These are phyloP conservation scores for Alternaria conjuncta DNA, from an alignment of 2,329 filamentous ascomycete genomes.

Conservation along the genomic window DNA sequence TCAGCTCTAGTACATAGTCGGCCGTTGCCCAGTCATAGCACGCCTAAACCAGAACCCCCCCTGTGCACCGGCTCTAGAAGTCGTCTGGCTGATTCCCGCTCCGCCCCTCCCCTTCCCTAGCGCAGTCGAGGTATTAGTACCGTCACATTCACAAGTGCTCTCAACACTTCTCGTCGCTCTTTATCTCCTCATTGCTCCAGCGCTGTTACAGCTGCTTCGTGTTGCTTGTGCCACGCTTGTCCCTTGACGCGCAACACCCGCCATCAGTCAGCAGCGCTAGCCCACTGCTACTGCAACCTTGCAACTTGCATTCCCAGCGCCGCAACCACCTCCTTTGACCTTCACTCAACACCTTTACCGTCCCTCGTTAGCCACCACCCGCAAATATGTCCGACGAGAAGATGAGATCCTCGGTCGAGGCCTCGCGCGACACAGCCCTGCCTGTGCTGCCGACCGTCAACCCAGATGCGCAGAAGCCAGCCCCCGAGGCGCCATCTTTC, in stretches of 20 bases:
- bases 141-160: slow-evolving; percentile 27
- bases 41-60: slow-evolving; percentile 18
- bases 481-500: slow-evolving; percentile 64
- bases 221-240: slow-evolving; percentile 34
- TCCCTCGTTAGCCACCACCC: slow-evolving; percentile 26
- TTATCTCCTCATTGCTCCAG: slow-evolving; percentile 29
- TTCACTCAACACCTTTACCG: slow-evolving; percentile 19
- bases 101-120: slow-evolving; percentile 41
- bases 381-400: slow-evolving; percentile 74
- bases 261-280: slow-evolving; percentile 32
- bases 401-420: slow-evolving; percentile 80
- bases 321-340: slow-evolving; percentile 24
- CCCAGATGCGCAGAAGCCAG: slow-evolving; percentile 73
- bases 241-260: slow-evolving; percentile 7
- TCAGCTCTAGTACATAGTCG: slow-evolving; percentile 12
- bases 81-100: slow-evolving; percentile 33
- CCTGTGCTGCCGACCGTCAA: slow-evolving; percentile 82
- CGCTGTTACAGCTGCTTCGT: slow-evolving; percentile 22
- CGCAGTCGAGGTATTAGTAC: slow-evolving; percentile 27
- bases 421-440: slow-evolving; percentile 64
- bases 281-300: slow-evolving; percentile 18
- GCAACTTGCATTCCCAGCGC: slow-evolving; percentile 18
- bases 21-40: slow-evolving; percentile 22
- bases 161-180: slow-evolving; percentile 30
- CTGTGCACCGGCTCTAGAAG: slow-evolving; percentile 26